Conservation (phyloP, 2,329 filamentous ascomycete species). For the Plenodomus lindquistii region DNA sequence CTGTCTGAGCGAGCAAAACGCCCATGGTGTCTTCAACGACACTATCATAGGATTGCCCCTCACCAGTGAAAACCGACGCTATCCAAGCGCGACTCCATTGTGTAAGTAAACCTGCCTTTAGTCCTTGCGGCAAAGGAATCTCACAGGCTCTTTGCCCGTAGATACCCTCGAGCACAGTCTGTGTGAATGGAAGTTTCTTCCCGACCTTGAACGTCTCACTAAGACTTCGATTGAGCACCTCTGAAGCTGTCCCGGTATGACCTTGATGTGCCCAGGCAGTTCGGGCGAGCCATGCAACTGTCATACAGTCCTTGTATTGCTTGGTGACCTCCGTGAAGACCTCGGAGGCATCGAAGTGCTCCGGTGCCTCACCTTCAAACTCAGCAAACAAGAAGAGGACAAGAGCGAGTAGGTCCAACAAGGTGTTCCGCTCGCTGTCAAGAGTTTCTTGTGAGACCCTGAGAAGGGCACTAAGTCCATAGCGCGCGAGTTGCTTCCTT, state of each 20-base stretch:
- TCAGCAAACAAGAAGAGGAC: slow-evolving; percentile 76
- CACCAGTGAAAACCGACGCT: slow-evolving; percentile 37
- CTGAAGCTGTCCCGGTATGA: slow-evolving; percentile 33
- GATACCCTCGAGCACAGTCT: slow-evolving; percentile 43
- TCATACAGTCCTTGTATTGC: slow-evolving; percentile 41
- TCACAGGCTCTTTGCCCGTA: slow-evolving; percentile 39
- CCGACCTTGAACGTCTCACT: slow-evolving; percentile 29
- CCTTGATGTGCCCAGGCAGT: slow-evolving; percentile 39
- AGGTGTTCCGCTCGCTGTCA: slow-evolving; percentile 70
- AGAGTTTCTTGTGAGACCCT: slow-evolving; percentile 79
- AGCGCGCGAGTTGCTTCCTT: slow-evolving; percentile 64
- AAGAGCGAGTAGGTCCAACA: slow-evolving; percentile 81
- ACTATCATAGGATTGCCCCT: slow-evolving; percentile 40
- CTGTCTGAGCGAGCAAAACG: slow-evolving; percentile 48
- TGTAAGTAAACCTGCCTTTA: slow-evolving; percentile 44
- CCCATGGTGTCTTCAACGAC: slow-evolving; percentile 50
- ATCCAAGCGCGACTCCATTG: slow-evolving; percentile 54
- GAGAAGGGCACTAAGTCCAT: slow-evolving; percentile 75
- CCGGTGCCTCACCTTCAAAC: slow-evolving; percentile 69
- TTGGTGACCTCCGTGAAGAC: slow-evolving; percentile 68
- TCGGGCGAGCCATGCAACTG: slow-evolving; percentile 41
- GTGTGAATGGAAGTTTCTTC: slow-evolving; percentile 37
- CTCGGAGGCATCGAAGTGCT: slow-evolving; percentile 63
- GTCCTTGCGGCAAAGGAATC: slow-evolving; percentile 27
- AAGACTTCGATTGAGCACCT: slow-evolving; percentile 25